Conservation (phyloP, 306 rosid genomes). For the Geum urbanum region DNA sequence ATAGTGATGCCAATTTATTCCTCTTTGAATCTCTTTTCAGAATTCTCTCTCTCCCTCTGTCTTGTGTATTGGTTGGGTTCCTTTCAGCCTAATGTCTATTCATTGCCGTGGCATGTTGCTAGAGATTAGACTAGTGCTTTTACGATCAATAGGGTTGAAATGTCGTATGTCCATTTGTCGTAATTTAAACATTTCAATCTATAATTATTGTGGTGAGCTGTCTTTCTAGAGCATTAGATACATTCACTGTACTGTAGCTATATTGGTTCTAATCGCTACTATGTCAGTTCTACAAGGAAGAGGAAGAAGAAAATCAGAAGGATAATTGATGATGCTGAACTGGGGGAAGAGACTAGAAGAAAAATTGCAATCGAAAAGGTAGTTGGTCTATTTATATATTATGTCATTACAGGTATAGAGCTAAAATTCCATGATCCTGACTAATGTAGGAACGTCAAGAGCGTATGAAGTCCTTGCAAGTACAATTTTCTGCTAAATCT, state of each 20-base stretch:
- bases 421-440: constrained; percentile 14
- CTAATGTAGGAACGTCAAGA: constrained; percentile 86
- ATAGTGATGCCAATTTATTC: constrained; percentile 8
- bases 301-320: constrained; percentile 79
- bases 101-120: background rate
- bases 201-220: background rate
- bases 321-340: constrained; percentile 93
- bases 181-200: background rate
- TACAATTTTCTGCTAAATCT: constrained; percentile 69
- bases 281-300: constrained; percentile 66
- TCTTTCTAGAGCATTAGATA: background rate
- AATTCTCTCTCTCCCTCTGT: background rate
- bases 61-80: background rate
- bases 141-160: background rate
- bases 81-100: constrained; percentile 3
- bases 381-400: constrained; percentile 11
- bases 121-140: background rate
- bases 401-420: constrained; percentile 12
- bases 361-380: constrained; percentile 98
- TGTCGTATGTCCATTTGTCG: background rate
- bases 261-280: background rate
- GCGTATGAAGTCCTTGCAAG: constrained; percentile 78
- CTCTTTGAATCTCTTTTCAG: background rate
- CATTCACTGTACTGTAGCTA: background rate
- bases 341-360: constrained; percentile 92